Evolutionary conservation across 495 filamentous ascomycete genomes (phyloP).

Genomic region (Clavariopsis aquatica): DNA sequence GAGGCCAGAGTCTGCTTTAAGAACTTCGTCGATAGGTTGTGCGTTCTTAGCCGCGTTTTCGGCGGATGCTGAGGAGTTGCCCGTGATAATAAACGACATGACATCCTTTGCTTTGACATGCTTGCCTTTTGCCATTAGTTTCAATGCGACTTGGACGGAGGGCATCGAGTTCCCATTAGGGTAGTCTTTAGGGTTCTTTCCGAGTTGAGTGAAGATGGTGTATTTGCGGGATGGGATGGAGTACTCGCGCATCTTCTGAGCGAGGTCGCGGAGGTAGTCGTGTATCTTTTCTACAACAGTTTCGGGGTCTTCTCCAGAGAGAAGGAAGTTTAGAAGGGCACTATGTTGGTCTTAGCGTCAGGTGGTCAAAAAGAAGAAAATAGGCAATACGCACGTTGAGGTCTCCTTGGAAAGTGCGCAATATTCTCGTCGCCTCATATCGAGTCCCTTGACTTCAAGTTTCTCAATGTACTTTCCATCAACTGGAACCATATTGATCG

Average conservation of each 20-base stretch:
- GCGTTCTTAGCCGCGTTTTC: conserved; percentile 83
- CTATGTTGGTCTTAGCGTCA: conserved; percentile 27
- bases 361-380: not conserved
- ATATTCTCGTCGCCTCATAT: conserved; percentile 97
- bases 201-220: conserved; percentile 96
- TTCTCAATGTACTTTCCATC: conserved; percentile 91
- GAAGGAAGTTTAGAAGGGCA: conserved; percentile 78
- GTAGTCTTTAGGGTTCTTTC: conserved; percentile 89
- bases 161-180: conserved; percentile 92
- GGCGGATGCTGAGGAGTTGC: conserved; percentile 67
- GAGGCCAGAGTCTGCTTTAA: conserved; percentile 69
- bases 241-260: conserved; percentile 78
- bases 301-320: conserved; percentile 91
- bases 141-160: conserved; percentile 92
- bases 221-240: conserved; percentile 78
- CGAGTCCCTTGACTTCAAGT: conserved; percentile 96
- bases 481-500: conserved; percentile 86
- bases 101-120: conserved; percentile 88
- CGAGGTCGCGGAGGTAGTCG: conserved; percentile 81
- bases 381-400: conserved; percentile 56
- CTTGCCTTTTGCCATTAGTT: conserved; percentile 84
- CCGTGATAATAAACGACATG: conserved; percentile 91
- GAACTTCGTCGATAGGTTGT: conserved; percentile 80
- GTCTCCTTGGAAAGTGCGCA: conserved; percentile 92
- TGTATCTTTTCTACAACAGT: conserved; percentile 85